Conservation (phyloP, 805 yeast genomes). For the Schwanniomyces vanrijiae region DNA sequence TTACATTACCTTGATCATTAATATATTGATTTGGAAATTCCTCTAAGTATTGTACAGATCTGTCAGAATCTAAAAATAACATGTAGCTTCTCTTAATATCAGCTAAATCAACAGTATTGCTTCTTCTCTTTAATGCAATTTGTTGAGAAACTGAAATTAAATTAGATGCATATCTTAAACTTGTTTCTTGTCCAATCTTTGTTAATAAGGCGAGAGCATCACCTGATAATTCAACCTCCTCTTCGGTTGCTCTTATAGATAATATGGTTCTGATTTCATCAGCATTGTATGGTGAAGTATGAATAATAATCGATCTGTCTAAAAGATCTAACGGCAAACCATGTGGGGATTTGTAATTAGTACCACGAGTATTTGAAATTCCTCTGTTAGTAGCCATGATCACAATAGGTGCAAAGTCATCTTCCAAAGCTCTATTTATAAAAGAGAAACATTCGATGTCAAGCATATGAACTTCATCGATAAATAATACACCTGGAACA, state of each 20-base stretch:
- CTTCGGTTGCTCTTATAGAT: constrained; percentile 89
- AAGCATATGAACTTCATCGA: constrained; percentile 98
- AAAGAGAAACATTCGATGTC: constrained; percentile 97
- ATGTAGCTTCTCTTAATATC: constrained; percentile 88
- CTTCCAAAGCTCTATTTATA: constrained; percentile 93
- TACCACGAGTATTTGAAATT: constrained; percentile 88
- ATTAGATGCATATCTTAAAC: constrained; percentile 90
- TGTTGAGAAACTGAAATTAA: constrained; percentile 88
- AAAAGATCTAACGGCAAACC: constrained; percentile 95
- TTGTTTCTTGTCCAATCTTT: constrained; percentile 85
- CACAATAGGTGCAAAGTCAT: constrained; percentile 94
- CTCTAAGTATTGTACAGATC: constrained; percentile 85
- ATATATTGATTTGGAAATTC: constrained; percentile 68
- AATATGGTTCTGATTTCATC: constrained; percentile 87
- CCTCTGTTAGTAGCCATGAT: constrained; percentile 99
- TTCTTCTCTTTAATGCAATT: constrained; percentile 79
- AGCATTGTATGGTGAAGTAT: constrained; percentile 73
- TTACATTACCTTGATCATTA: constrained; percentile 75
- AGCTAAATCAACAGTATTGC: constrained; percentile 63
- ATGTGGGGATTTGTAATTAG: constrained; percentile 91
- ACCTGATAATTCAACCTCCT: constrained; percentile 77
- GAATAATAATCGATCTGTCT: constrained; percentile 90
- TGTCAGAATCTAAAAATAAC: constrained; percentile 81
- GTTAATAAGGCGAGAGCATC: constrained; percentile 89
- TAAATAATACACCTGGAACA: constrained; percentile 95